A percentile compares a stretch with the other conserved stretches of the same genome.
Conservation (phyloP, 495 filamentous ascomycete species). For the Hypoxylon subgilvum region DNA sequence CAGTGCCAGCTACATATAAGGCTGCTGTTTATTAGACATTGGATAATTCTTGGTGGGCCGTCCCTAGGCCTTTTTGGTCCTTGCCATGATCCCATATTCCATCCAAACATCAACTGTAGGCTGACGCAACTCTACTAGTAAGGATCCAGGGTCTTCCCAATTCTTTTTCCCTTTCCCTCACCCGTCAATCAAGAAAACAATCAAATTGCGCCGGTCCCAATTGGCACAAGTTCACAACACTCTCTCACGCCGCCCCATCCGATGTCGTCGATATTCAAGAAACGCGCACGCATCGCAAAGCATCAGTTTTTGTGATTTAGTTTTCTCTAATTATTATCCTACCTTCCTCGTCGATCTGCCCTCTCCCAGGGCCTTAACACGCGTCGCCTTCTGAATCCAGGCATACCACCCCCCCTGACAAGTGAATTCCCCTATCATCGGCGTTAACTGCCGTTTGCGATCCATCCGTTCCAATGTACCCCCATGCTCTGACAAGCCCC, state of each 20-base stretch:
- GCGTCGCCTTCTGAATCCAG: neutral
- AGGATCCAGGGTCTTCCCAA: constrained; percentile 10
- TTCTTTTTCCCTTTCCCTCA: neutral
- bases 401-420: neutral
- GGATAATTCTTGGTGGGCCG: constrained; percentile 2
- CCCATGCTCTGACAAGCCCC: constrained; percentile 31
- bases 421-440: neutral
- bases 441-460: neutral
- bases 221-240: constrained; percentile 15
- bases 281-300: constrained; percentile 25
- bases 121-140: constrained; percentile 20
- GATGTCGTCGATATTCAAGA: constrained; percentile 29
- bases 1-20: no score
- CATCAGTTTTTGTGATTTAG: constrained; percentile 4
- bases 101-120: no score
- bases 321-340: neutral
- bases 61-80: constrained; percentile 3
- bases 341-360: neutral
- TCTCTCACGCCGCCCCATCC: constrained; percentile 25
- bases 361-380: neutral
- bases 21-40: no score
- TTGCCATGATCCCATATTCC: constrained; percentile 8
- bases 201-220: constrained; percentile 11
- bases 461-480: constrained; percentile 25
- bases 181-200: constrained; percentile 7